Conservation (phyloP, 1,139 yeast genomes). For the Saccharomyces hybrid region DNA sequence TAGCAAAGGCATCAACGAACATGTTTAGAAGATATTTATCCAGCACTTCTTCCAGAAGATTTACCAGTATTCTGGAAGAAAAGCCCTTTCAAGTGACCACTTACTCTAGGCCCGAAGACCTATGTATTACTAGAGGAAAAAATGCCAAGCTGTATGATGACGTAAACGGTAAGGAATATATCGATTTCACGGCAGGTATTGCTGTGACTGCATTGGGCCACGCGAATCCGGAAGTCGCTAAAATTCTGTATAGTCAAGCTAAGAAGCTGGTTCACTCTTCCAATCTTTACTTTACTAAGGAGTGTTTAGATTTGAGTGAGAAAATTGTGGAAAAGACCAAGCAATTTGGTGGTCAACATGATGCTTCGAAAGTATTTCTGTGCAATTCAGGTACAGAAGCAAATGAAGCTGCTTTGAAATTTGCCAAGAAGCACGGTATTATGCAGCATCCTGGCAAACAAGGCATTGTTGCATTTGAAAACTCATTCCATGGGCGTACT, state of each 20-base stretch:
- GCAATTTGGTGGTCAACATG: constrained; percentile 66
- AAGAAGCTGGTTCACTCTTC: constrained; percentile 72
- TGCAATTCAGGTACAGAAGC: constrained; percentile 97
- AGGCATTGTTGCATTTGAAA: constrained; percentile 77
- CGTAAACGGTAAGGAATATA: constrained; percentile 63
- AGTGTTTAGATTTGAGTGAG: constrained; percentile 73
- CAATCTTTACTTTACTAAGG: constrained; percentile 75
- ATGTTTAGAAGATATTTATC: constrained; percentile 19
- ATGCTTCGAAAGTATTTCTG: constrained; percentile 77
- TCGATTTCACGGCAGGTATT: constrained; percentile 92
- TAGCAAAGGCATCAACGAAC: neutral
- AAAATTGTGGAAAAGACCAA: constrained; percentile 63
- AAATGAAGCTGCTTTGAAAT: constrained; percentile 93
- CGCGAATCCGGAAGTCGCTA: constrained; percentile 62
- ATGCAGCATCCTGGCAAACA: constrained; percentile 46
- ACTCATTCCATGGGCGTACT: constrained; percentile 92
- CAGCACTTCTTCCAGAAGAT: constrained; percentile 6
- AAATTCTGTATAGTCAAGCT: constrained; percentile 66
- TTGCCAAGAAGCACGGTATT: constrained; percentile 83
- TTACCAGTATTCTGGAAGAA: constrained; percentile 9
- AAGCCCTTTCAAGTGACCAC: constrained; percentile 29
- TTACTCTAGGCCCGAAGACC: constrained; percentile 31
- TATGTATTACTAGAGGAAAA: constrained; percentile 29
- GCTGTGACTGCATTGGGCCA: constrained; percentile 95
- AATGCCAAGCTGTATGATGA: constrained; percentile 40